These are phyloP conservation scores for Helminthosporium solani DNA, from an alignment of 2,329 filamentous ascomycete genomes.

Conservation along the genomic window DNA sequence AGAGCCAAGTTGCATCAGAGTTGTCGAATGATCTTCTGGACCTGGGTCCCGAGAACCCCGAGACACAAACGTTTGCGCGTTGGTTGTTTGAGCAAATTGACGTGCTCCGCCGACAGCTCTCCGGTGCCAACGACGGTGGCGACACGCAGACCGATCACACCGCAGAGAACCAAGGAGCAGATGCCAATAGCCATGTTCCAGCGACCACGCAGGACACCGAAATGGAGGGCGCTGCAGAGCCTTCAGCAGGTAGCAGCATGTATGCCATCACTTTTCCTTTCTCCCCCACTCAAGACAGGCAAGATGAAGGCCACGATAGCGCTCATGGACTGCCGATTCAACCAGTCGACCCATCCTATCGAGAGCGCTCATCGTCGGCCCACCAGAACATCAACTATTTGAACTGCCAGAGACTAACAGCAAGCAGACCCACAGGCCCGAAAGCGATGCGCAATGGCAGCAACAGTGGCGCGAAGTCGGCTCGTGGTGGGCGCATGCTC, in stretches of 20 bases:
- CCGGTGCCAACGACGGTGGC: conserved; percentile 43
- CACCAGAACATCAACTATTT: neutral
- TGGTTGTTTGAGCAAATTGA: conserved; percentile 94
- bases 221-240: conserved; percentile 62
- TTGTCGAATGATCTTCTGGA: conserved; percentile 84
- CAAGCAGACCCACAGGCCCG: conserved; percentile 84
- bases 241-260: conserved; percentile 47
- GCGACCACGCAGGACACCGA: conserved; percentile 60
- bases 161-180: conserved; percentile 25
- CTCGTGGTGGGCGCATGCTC: conserved; percentile 76
- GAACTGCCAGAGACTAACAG: conserved; percentile 19
- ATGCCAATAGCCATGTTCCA: conserved; percentile 28
- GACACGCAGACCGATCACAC: conserved; percentile 25
- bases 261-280: conserved; percentile 16
- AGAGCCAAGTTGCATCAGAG: conserved; percentile 84
- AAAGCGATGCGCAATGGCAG: conserved; percentile 86
- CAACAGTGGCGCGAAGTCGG: conserved; percentile 35
- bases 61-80: conserved; percentile 77
- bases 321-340: conserved; percentile 5
- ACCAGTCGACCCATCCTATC: conserved; percentile 3
- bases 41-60: conserved; percentile 78
- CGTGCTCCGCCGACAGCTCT: conserved; percentile 62
- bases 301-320: neutral
- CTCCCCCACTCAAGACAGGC: neutral
- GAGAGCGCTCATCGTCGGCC: neutral